Evolutionary conservation across 805 yeast genomes (phyloP).

Genomic region (Helenozyma baotianmanensis): DNA sequence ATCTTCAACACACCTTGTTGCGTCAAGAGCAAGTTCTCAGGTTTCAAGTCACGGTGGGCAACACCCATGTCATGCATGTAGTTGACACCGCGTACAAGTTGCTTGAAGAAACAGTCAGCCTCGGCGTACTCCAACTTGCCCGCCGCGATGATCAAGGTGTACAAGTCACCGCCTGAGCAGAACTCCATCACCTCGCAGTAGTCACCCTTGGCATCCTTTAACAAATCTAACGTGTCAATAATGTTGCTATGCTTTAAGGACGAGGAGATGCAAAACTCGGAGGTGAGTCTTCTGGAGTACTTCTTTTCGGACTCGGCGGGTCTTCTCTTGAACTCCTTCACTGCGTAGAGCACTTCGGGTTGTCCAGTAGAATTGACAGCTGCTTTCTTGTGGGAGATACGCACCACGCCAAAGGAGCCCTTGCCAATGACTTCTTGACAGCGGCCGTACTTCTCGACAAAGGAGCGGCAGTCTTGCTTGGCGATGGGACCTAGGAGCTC

Average conservation of each 20-base stretch:
- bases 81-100: slow-evolving; percentile 73
- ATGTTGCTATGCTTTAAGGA: slow-evolving; percentile 75
- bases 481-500: slow-evolving; percentile 8
- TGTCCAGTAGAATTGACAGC: slow-evolving; percentile 11
- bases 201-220: slow-evolving; percentile 78
- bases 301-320: slow-evolving; percentile 60
- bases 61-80: slow-evolving; percentile 91
- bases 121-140: slow-evolving; percentile 79
- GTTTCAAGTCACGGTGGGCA: slow-evolving; percentile 84
- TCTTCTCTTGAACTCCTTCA: slow-evolving; percentile 73
- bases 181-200: slow-evolving; percentile 85
- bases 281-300: slow-evolving; percentile 68
- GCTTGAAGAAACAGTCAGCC: slow-evolving; percentile 89
- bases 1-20: slow-evolving; percentile 71
- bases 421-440: slow-evolving; percentile 94
- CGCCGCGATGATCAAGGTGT: slow-evolving; percentile 65
- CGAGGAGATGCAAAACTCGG: slow-evolving; percentile 79
- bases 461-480: slow-evolving; percentile 46
- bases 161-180: slow-evolving; percentile 78
- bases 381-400: slow-evolving; percentile 73
- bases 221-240: slow-evolving; percentile 68
- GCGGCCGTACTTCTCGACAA: slow-evolving; percentile 85
- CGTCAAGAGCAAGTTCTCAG: slow-evolving; percentile 76
- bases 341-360: slow-evolving; percentile 65
- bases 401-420: slow-evolving; percentile 91